phyloP scores from a whole-genome alignment of 352 stramenopile species.

The Globisporangium rhizosaccharum region DNA sequence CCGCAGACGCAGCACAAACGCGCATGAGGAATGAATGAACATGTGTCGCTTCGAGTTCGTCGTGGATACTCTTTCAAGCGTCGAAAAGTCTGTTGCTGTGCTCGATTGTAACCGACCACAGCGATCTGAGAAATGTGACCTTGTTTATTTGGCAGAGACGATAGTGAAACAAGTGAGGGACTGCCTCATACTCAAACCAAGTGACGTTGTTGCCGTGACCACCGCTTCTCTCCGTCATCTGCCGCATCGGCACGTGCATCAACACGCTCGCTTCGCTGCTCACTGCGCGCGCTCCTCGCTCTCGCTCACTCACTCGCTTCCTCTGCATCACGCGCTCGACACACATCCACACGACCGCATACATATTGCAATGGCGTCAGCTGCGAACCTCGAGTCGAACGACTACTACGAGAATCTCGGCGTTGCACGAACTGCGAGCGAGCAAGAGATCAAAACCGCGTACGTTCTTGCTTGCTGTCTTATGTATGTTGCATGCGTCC shows the following conservation, averaged over 20 bases:
- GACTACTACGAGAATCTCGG: constrained; percentile 89
- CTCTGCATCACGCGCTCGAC: neutral
- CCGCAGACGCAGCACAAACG: too few species aligned
- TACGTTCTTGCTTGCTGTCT: constrained; percentile 23
- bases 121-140: too few species aligned
- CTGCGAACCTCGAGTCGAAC: constrained; percentile 45
- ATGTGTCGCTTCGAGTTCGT: neutral
- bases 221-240: too few species aligned
- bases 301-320: neutral
- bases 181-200: too few species aligned
- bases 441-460: constrained; percentile 84
- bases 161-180: too few species aligned
- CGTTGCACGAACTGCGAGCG: constrained; percentile 51
- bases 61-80: too few species aligned
- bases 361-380: constrained; percentile 13
- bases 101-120: too few species aligned
- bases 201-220: too few species aligned
- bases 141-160: too few species aligned
- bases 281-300: neutral
- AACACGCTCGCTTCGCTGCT: neutral
- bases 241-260: neutral
- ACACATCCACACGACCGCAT: constrained; percentile 1
- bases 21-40: neutral
- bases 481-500: neutral
- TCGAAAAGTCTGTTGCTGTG: too few species aligned